A percentile compares a stretch with the other conserved stretches of the same genome.
These are phyloP conservation scores for Penicillium soppii DNA, from an alignment of 495 filamentous ascomycete species.

Conservation along the genomic window DNA sequence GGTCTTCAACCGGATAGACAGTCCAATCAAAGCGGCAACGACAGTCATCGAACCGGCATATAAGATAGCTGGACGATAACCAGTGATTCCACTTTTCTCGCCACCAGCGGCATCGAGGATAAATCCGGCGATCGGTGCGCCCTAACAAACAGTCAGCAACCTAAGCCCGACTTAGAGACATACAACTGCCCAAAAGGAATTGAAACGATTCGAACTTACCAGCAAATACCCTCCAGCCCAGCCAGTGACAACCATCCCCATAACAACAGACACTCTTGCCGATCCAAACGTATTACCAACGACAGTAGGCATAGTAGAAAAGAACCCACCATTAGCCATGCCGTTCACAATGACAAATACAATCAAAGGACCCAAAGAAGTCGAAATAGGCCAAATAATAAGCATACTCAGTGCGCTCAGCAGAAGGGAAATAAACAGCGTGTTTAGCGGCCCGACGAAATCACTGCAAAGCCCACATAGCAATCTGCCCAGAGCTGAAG, in stretches of 20 bases:
- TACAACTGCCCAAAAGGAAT: not conserved
- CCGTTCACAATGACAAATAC: slow-evolving; percentile 56
- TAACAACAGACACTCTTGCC: slow-evolving; percentile 51
- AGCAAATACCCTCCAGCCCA: slow-evolving; percentile 61
- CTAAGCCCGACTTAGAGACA: not conserved
- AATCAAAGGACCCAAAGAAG: slow-evolving; percentile 48
- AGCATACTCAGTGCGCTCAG: slow-evolving; percentile 55
- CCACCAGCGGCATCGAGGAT: slow-evolving; percentile 55
- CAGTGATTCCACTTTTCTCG: slow-evolving; percentile 38
- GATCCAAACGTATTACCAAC: slow-evolving; percentile 58
- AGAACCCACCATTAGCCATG: slow-evolving; percentile 56
- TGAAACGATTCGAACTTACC: slow-evolving; percentile 24
- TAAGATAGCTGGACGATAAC: slow-evolving; percentile 59
- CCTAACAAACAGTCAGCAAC: slow-evolving; percentile 24
- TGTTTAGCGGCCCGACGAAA: slow-evolving; percentile 51
- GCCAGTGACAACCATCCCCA: slow-evolving; percentile 61
- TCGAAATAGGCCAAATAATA: slow-evolving; percentile 56
- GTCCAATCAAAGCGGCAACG: slow-evolving; percentile 17
- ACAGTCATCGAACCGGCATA: slow-evolving; percentile 49
- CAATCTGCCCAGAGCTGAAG: slow-evolving; percentile 52
- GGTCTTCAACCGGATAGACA: slow-evolving; percentile 2
- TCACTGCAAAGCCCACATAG: slow-evolving; percentile 51
- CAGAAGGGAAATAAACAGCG: slow-evolving; percentile 43
- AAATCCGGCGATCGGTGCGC: slow-evolving; percentile 59
- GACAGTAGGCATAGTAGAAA: slow-evolving; percentile 60